A percentile compares a stretch with the other conserved stretches of the same genome.
Conservation (phyloP, 148 eudicot species). For the Nepenthes mirabilis region DNA sequence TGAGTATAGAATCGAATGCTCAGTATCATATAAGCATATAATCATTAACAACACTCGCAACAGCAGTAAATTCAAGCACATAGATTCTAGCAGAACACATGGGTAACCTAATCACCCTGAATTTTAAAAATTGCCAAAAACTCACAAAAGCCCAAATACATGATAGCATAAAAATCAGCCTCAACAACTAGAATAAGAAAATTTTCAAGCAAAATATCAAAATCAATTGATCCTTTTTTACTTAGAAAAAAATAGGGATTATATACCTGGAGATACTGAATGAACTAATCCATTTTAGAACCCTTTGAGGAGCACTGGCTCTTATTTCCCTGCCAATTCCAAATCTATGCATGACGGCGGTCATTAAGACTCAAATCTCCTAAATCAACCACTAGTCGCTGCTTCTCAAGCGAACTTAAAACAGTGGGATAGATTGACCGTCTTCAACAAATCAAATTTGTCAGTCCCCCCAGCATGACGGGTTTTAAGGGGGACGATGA, state of each 20-base stretch:
- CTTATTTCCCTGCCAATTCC: slow-evolving; percentile 24
- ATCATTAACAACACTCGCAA: no score
- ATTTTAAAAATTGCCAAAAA: slow-evolving; percentile 1
- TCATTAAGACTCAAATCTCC: no score
- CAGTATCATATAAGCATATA: no score
- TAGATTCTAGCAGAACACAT: background rate
- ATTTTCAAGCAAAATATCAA: background rate
- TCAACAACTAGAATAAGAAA: background rate
- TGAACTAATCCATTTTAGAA: slow-evolving; percentile 22
- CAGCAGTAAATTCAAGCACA: no score
- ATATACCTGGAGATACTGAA: slow-evolving; percentile 26
- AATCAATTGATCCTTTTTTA: background rate
- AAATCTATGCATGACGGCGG: slow-evolving; percentile 24
- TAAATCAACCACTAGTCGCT: no score
- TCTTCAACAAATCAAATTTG: no score
- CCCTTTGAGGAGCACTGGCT: slow-evolving; percentile 18
- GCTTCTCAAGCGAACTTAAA: no score
- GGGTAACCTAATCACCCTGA: background rate
- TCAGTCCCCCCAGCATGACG: no score
- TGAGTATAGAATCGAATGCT: no score
- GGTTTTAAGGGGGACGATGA: no score
- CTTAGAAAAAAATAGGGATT: background rate
- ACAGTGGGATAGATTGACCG: no score
- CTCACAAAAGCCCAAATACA: slow-evolving; percentile 10
- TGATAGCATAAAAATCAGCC: background rate